phyloP scores from a whole-genome alignment of 2,329 filamentous ascomycete species.

The Colletotrichum navitas region DNA sequence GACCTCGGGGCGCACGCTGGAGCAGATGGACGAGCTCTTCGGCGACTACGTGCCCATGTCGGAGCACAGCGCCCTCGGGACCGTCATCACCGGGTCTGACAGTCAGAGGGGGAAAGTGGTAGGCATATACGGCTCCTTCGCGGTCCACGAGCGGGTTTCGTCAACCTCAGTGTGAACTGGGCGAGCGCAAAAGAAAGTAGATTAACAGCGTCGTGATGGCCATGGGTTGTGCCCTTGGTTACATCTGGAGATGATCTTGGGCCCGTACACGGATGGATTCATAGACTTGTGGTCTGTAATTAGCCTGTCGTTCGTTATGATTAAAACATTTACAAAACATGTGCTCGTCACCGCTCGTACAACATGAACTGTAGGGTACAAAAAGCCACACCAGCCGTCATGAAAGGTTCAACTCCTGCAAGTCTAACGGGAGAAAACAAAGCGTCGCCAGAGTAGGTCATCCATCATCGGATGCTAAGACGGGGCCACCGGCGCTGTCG shows the following conservation, averaged over 20 bases:
- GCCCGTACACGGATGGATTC: neutral
- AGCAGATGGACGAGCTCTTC: conserved; percentile 55
- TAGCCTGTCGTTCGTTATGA: too few relatives aligned
- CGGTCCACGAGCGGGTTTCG: conserved; percentile 6
- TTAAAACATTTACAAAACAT: neutral
- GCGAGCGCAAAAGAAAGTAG: neutral
- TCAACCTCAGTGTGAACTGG: neutral
- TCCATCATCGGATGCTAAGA: neutral
- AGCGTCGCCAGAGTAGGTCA: too few relatives aligned
- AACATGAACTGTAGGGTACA: neutral
- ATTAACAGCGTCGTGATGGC: neutral
- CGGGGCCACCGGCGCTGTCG: neutral
- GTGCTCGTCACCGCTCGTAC: neutral
- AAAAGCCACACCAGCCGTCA: neutral
- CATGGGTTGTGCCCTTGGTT: too few relatives aligned
- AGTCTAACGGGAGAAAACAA: too few relatives aligned
- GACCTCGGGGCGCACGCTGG: conserved; percentile 50
- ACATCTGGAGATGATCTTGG: neutral
- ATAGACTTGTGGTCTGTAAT: neutral
- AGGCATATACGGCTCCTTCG: conserved; percentile 13
- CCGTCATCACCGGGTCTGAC: neutral
- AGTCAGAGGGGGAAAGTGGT: neutral
- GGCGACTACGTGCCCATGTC: conserved; percentile 42
- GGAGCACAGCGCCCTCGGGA: conserved; percentile 6
- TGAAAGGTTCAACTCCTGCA: neutral